Conservation (phyloP, 208 protist species). For the Trypanosoma melophagium region DNA sequence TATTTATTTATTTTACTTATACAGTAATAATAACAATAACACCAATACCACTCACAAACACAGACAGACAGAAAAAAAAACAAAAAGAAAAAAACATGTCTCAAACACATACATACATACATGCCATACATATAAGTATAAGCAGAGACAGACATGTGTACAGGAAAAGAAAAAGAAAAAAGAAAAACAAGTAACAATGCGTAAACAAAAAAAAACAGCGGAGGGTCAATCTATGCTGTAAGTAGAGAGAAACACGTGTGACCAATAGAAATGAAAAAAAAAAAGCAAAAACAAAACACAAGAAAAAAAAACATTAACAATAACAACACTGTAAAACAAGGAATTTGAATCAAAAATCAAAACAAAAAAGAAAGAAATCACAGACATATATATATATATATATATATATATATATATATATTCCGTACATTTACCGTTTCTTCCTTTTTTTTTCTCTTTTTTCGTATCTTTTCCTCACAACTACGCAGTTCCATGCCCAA, state of each 20-base stretch:
- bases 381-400: too few species aligned
- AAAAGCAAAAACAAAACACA: too few species aligned
- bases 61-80: background rate
- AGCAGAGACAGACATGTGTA: background rate
- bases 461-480: too few species aligned
- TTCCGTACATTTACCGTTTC: too few species aligned
- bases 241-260: too few species aligned
- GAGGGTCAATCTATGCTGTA: too few species aligned
- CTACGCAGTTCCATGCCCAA: background rate
- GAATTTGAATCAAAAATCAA: background rate
- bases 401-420: too few species aligned
- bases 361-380: slow-evolving; percentile 15
- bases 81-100: background rate
- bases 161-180: slow-evolving; percentile 22
- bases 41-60: too few species aligned
- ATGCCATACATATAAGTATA: too few species aligned
- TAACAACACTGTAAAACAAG: slow-evolving; percentile 17
- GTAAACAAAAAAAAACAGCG: slow-evolving; percentile 15
- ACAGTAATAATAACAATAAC: too few species aligned
- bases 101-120: too few species aligned
- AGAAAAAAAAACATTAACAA: slow-evolving; percentile 1
- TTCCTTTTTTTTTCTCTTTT: too few species aligned
- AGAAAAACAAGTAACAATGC: slow-evolving; percentile 7
- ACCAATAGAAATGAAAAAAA: slow-evolving; percentile 10
- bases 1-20: slow-evolving; percentile 9